Conservation (phyloP, 1,284 basidiomycete species). For the Apiotrichum mycotoxinovorans region DNA sequence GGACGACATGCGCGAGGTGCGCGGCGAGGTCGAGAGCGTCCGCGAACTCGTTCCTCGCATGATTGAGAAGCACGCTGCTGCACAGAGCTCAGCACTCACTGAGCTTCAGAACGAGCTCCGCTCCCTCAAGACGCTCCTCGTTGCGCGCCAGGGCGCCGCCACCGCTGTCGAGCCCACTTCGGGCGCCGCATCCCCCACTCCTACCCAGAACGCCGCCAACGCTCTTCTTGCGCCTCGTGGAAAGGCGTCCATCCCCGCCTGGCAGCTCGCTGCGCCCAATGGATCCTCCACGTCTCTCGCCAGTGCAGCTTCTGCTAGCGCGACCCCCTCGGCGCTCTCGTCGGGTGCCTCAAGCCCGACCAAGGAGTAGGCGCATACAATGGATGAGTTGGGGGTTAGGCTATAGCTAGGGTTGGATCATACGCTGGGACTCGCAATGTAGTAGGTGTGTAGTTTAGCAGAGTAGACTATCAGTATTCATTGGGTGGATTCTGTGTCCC, state of each 20-base stretch:
- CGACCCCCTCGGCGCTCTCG: conserved; percentile 13
- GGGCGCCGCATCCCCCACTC: conserved; percentile 7
- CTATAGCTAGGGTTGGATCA: no score
- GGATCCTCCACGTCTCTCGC: conserved; percentile 13
- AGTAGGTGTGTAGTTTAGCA: neutral
- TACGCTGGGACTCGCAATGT: no score
- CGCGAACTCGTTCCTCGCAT: conserved; percentile 86
- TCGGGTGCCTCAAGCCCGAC: conserved; percentile 15
- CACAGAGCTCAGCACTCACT: conserved; percentile 61
- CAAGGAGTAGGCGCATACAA: conserved; percentile 10
- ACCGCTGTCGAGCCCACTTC: conserved; percentile 52
- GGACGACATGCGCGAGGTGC: conserved; percentile 86
- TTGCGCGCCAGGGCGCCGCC: conserved; percentile 61
- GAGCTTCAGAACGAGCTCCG: conserved; percentile 87
- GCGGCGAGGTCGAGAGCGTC: conserved; percentile 77
- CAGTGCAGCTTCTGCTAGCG: neutral
- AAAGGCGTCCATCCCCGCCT: conserved; percentile 73
- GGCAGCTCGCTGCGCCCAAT: conserved; percentile 61
- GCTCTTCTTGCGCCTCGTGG: conserved; percentile 45
- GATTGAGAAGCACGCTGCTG: conserved; percentile 88
- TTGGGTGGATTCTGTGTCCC: neutral
- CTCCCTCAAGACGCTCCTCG: conserved; percentile 84
- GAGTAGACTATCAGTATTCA: neutral
- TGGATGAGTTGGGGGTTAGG: no score
- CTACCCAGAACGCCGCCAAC: conserved; percentile 39